A percentile compares a stretch with the other conserved stretches of the same genome.
Evolutionary conservation across 805 yeast species (phyloP).

Genomic region (Candida broadrunensis): DNA sequence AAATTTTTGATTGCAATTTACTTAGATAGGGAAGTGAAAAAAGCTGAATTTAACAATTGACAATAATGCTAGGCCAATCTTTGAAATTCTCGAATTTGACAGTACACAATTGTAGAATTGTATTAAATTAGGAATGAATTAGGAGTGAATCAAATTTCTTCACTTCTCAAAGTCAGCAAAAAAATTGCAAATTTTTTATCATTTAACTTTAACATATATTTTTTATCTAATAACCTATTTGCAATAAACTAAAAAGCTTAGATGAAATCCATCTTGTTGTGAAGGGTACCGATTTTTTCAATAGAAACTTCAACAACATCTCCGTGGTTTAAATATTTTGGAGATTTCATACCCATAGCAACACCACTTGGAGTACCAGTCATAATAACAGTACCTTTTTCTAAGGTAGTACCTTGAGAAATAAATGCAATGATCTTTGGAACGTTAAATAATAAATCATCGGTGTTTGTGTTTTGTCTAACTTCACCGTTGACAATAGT

Average conservation of each 20-base stretch:
- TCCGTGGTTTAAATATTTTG: slow-evolving; percentile 6
- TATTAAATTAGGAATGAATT: no score
- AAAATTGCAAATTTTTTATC: no score
- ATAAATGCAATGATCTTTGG: slow-evolving; percentile 43
- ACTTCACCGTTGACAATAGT: slow-evolving; percentile 46
- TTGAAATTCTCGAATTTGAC: no score
- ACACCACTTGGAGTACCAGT: slow-evolving; percentile 61
- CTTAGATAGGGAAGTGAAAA: background rate
- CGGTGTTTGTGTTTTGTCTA: slow-evolving; percentile 44
- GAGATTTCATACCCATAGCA: slow-evolving; percentile 36
- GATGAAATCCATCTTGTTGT: slow-evolving; percentile 5
- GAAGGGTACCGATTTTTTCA: slow-evolving; percentile 7
- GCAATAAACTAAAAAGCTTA: background rate
- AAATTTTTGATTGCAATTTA: background rate
- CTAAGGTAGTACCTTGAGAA: slow-evolving; percentile 49
- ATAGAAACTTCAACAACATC: slow-evolving; percentile 7
- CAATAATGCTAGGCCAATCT: no score
- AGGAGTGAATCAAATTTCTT: no score
- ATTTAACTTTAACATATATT: no score
- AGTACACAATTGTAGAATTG: no score
- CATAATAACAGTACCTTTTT: slow-evolving; percentile 52
- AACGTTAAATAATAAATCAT: slow-evolving; percentile 48
- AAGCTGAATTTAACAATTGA: no score
- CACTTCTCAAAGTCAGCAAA: no score
- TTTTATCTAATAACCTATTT: no score